Conservation (phyloP, 371 early-diverging fungal genomes). For the Capillidium heterosporum region DNA sequence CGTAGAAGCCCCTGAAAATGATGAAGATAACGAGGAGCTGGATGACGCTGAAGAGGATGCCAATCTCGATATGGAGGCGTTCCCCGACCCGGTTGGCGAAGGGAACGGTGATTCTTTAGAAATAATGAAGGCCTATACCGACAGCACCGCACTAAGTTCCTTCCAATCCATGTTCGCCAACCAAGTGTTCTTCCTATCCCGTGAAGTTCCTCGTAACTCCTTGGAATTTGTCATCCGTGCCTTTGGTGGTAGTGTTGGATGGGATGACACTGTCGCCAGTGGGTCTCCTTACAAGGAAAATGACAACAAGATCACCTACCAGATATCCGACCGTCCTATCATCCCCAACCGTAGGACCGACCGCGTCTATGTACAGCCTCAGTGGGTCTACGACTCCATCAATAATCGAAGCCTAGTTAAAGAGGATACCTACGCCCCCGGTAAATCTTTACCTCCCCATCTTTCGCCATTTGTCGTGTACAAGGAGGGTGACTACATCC, state of each 20-base stretch:
- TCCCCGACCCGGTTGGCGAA: slow-evolving; percentile 4
- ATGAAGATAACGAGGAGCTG: neutral
- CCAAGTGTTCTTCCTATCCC: slow-evolving; percentile 68
- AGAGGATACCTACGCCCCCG: slow-evolving; percentile 55
- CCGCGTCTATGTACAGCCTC: slow-evolving; percentile 91
- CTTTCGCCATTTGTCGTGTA: slow-evolving; percentile 83
- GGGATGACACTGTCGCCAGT: slow-evolving; percentile 61
- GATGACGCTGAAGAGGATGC: slow-evolving; percentile 4
- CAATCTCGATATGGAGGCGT: neutral
- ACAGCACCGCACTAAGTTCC: slow-evolving; percentile 22
- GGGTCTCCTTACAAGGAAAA: slow-evolving; percentile 63
- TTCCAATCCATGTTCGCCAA: slow-evolving; percentile 54
- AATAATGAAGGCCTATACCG: slow-evolving; percentile 26
- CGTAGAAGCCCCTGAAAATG: neutral
- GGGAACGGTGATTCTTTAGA: slow-evolving; percentile 12
- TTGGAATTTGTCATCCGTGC: slow-evolving; percentile 78
- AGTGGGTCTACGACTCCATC: slow-evolving; percentile 90
- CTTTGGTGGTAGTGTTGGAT: slow-evolving; percentile 80
- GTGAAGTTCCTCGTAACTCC: slow-evolving; percentile 86
- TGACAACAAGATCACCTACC: slow-evolving; percentile 70
- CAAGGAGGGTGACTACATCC: slow-evolving; percentile 73
- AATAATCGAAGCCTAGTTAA: slow-evolving; percentile 63
- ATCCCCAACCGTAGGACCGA: slow-evolving; percentile 36
- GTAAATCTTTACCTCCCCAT: slow-evolving; percentile 75
- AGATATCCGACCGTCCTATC: slow-evolving; percentile 73